Evolutionary conservation across 2,329 filamentous ascomycete species (phyloP), one percentile per base, ranked within the genome.

Genomic region (Diaporthe sp.): DNA sequence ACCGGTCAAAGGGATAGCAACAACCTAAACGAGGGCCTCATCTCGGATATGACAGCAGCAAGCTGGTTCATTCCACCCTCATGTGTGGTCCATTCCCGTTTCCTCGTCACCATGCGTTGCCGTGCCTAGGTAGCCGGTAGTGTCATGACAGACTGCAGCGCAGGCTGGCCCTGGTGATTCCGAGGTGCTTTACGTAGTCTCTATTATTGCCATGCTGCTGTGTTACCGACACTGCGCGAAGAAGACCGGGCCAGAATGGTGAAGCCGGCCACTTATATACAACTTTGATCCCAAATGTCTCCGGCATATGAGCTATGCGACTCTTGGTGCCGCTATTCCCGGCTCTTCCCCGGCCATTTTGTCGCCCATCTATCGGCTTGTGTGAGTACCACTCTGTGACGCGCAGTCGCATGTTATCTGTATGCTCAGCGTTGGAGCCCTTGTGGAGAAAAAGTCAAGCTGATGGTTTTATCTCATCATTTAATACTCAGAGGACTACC

Each of bases 21-120:
- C 73, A 88, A 92, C 42, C 84, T 92, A 63, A 90, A 91, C 79
- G 90, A 92, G 77, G 90, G 93, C 70, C 90, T 92, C 78, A 88
- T 92, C 57, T 90, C 90, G 1, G 92, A 93, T 80, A 87, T 91
- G n/a, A 91, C 90, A 6, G 84, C 82, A 0, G 81, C 80, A 82
- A 89, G 84, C 78, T 92, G 76, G 83, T 88, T 79, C 87, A 91
- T 80, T 83, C 89, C 82, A 85, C 76, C 82, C 87, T 72, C 89
- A 85, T 82, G 88, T 82, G 10, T 90, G 84, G 60, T 82, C 85
- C 80, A 88, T 86, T 72, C 89, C 9, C 90, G 89, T 0, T 91
- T 90, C 78, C 83, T 91, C 5, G 82, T 90, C 78, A 92, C 88
- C 9, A 87, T 90, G 0, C 92, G 89, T 87, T 84, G 89, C 17